Evolutionary conservation across 1,284 basidiomycete species (phyloP), one percentile per base, ranked within the genome.

Genomic region (Erythrobasidium hasegawianum): DNA sequence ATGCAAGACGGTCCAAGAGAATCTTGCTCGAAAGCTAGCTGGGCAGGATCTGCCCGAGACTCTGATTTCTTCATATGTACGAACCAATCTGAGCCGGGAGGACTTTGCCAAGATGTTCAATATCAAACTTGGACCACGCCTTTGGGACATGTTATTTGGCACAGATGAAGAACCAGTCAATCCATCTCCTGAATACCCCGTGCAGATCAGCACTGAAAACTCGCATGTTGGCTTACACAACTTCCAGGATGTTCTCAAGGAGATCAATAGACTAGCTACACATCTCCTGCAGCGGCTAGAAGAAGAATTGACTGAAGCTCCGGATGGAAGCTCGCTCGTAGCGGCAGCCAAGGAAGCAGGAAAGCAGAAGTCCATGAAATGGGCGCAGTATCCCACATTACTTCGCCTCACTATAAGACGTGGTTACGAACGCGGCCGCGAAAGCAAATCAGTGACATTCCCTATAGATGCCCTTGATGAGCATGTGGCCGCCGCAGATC

Each of bases 181-280:
- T 1, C 71, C 75, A 2, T 73, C 76, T 1, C 74, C 76, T 0
- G 74, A 74, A 26, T 77, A 72, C 53, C 77, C 78, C 1, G 62
- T 70, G 0, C 76, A 77, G 60, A 75, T 78, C 40, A 74, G 73
- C 27, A 74, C 77, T 20, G 78, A 79, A 58, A 77, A 79, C 59
- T 75, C 74, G 1, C 59, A 76, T 71, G 50, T 55, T 27, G 62
- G 62, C 18, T 52, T 65, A n/a, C 39, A 55, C n/a, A 40, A 20
- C 13, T 59, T 64, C 24, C 68, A 69, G 9, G 69, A 72, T 45
- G 49, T 73, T 9, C 58, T 68, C 0, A 70, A 64, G 14, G 43
- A 67, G 3, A 65, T 68, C 5, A 69, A 71, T 7, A 67, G 53
- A n/a, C 50, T 72, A 13, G 29, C 33, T 13, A 47, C 70, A 13